Base-by-base conservation (phyloP, 345 rosid genomes). In the Brassica nigra region DNA sequence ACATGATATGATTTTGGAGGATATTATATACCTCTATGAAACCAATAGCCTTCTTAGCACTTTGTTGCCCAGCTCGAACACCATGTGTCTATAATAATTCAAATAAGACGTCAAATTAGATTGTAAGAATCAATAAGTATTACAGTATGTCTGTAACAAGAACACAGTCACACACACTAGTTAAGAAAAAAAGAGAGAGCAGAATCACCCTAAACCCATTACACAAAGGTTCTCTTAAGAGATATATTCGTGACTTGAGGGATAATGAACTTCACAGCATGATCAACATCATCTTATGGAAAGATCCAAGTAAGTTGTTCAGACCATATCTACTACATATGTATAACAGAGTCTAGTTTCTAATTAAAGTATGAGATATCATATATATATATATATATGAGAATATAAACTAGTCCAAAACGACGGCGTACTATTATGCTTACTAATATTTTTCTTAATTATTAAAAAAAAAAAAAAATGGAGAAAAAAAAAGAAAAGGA, bases 11-110 rank as follows among this genome's bases (percentile, higher is more conserved):
- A 71, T 44, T 15, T 39, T 15, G n/a, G 42, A 57, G 8, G 49
- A 42, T 42, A 42, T 42, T 42, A n/a, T 20, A 39, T 66, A 91
- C 99, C 99, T 95, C 97, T 5, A 89, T 71, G 73, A 95, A 92
- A 85, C 97, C 89, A 81, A 91, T 90, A 33, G 91, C 97, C 84
- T 88, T 95, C 86, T 89, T 92, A 33, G 92, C 91, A 82, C 86
- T 87, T 82, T 89, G 88, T 79, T 89, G 88, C 64, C 97, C 97
- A 76, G 83, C 87, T 80, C 95, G 88, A 70, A 92, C 89, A 5
- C 97, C 97, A 18, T 95, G 95, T 11, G 97, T 95, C 99, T 95
- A 83, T 37, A n/a, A 66, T 10, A 42, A 39, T 8, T n/a, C 0
- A 3, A 15, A 62, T 47, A 54, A 69, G 44, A 67, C 12, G 67